Conservation (phyloP, 2,329 filamentous ascomycete genomes). For the Diaporthe ampelina region DNA sequence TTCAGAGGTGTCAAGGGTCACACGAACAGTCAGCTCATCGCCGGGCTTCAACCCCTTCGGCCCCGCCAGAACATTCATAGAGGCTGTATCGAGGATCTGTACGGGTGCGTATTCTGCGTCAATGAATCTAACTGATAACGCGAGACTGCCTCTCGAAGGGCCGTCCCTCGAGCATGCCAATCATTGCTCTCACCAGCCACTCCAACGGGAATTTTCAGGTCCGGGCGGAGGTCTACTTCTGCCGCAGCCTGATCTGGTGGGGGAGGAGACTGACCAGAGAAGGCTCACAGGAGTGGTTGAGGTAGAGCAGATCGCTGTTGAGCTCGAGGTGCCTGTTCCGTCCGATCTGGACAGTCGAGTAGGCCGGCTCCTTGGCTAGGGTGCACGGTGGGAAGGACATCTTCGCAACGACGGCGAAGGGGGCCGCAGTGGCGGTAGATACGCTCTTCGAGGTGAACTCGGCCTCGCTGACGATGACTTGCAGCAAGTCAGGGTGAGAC, state of each 20-base stretch:
- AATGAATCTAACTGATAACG: not conserved
- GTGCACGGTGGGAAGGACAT: conserved; percentile 75
- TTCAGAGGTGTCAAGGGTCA: not conserved
- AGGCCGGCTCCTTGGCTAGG: conserved; percentile 67
- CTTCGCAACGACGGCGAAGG: conserved; percentile 76
- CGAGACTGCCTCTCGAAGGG: not conserved
- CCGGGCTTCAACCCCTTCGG: conserved; percentile 67
- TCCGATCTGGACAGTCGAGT: conserved; percentile 74
- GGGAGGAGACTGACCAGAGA: conserved; percentile 64
- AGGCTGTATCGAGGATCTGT: conserved; percentile 72
- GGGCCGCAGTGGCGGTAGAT: conserved; percentile 67
- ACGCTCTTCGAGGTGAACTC: conserved; percentile 73
- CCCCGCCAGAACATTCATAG: conserved; percentile 70
- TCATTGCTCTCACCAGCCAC: not conserved
- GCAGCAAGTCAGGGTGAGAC: conserved; percentile 70
- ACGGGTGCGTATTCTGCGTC: not conserved
- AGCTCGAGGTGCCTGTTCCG: conserved; percentile 70
- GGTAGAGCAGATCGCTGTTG: conserved; percentile 76
- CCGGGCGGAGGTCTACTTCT: conserved; percentile 43
- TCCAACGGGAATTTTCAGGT: not conserved
- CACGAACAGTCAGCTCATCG: conserved; percentile 69
- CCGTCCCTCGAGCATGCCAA: not conserved
- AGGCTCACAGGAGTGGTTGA: conserved; percentile 78
- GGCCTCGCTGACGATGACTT: conserved; percentile 67
- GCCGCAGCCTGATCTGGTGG: not conserved